phyloP scores from a whole-genome alignment of 306 rosid genomes.

The Geum urbanum region DNA sequence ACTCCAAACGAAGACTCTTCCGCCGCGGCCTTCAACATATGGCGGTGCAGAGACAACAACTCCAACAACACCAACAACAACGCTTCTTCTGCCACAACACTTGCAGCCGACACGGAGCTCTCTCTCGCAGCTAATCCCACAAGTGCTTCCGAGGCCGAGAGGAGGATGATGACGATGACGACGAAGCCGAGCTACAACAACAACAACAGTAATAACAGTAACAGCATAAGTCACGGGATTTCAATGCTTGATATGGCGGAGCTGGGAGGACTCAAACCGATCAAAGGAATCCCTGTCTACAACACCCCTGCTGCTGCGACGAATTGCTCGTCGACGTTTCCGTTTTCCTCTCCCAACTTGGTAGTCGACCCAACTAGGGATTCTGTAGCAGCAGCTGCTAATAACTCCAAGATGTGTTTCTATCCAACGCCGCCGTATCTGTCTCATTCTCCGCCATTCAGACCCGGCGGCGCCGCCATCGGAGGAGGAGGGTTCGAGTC shows the following conservation, averaged over 20 bases:
- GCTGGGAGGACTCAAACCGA: slow-evolving; percentile 34
- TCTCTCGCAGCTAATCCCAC: slow-evolving; percentile 40
- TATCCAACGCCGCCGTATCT: slow-evolving; percentile 27
- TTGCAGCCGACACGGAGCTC: slow-evolving; percentile 33
- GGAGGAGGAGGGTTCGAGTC: slow-evolving; percentile 29
- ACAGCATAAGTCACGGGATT: slow-evolving; percentile 23
- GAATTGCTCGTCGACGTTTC: slow-evolving; percentile 20
- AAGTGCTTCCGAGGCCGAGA: slow-evolving; percentile 39
- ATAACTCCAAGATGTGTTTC: slow-evolving; percentile 21
- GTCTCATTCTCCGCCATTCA: slow-evolving; percentile 15
- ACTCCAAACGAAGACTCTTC: slow-evolving; percentile 35
- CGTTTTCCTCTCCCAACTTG: slow-evolving; percentile 13
- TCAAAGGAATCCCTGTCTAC: slow-evolving; percentile 68
- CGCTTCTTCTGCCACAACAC: slow-evolving; percentile 14
- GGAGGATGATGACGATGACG: slow-evolving; percentile 38
- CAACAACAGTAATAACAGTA: slow-evolving; percentile 11
- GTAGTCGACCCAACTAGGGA: slow-evolving; percentile 1
- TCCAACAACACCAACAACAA: neutral
- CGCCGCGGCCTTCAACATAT: slow-evolving; percentile 37
- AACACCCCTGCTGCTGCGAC: slow-evolving; percentile 6
- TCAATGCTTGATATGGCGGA: slow-evolving; percentile 28
- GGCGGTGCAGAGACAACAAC: slow-evolving; percentile 40
- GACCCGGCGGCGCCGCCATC: neutral
- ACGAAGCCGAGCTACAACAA: slow-evolving; percentile 18
- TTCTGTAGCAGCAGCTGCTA: neutral